Conservation (phyloP, 2,329 filamentous ascomycete genomes). For the Calycina herbarum region DNA sequence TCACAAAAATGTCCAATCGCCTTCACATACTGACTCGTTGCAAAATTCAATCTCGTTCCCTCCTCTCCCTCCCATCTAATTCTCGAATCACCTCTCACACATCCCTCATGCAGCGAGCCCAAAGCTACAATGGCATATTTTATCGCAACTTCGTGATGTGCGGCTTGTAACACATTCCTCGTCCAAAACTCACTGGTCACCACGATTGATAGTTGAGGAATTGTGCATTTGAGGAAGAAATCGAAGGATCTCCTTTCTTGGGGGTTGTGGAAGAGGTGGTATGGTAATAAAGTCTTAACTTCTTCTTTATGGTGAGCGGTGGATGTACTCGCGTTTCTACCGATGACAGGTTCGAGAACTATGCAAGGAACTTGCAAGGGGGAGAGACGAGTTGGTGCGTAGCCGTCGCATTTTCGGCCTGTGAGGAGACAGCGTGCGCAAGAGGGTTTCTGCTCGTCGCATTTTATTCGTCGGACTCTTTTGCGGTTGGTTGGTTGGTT, state of each 20-base stretch:
- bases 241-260: conserved; percentile 18
- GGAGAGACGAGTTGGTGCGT: conserved; percentile 18
- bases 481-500: neutral
- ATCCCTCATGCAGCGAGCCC: conserved; percentile 25
- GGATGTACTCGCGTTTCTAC: neutral
- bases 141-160: conserved; percentile 44
- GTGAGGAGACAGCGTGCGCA: conserved; percentile 27
- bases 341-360: neutral
- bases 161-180: conserved; percentile 58
- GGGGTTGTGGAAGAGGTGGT: conserved; percentile 21
- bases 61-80: neutral
- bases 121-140: conserved; percentile 27
- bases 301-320: neutral
- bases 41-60: conserved; percentile 16
- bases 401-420: conserved; percentile 30
- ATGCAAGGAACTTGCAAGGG: conserved; percentile 13
- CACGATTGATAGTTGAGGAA: conserved; percentile 26
- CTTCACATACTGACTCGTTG: conserved; percentile 23
- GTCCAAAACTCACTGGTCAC: conserved; percentile 66
- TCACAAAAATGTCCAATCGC: conserved; percentile 20
- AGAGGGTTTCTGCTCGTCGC: conserved; percentile 29
- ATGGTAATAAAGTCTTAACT: conserved; percentile 14
- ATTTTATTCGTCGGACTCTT: conserved; percentile 26
- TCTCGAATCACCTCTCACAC: conserved; percentile 11
- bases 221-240: conserved; percentile 28